A percentile compares a stretch with the other conserved stretches of the same genome.
phyloP scores from a whole-genome alignment of 1,284 basidiomycete genomes.

The Fomitopsis pinicola region DNA sequence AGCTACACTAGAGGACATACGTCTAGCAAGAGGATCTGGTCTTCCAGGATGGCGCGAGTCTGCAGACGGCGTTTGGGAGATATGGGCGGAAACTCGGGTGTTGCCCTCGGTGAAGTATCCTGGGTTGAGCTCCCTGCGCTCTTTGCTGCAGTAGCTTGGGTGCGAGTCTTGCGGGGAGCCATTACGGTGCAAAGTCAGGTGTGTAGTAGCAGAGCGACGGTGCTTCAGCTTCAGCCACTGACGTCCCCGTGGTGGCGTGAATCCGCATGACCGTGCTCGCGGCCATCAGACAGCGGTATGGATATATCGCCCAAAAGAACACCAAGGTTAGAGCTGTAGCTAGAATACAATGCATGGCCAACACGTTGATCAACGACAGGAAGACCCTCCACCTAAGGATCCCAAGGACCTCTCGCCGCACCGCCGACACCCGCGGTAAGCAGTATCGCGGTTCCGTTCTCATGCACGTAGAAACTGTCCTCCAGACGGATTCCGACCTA shows the following conservation, averaged over 20 bases:
- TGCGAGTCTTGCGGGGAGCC: slow-evolving; percentile 2
- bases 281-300: too few species aligned
- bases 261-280: too few species aligned
- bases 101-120: slow-evolving; percentile 1
- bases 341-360: neutral
- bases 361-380: neutral
- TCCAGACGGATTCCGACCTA: slow-evolving; percentile 76
- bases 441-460: slow-evolving; percentile 48
- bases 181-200: neutral
- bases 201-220: neutral
- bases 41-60: slow-evolving; percentile 46
- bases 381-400: slow-evolving; percentile 31
- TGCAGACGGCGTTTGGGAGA: slow-evolving; percentile 41
- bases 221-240: too few species aligned
- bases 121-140: neutral
- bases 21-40: slow-evolving; percentile 65
- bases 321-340: neutral
- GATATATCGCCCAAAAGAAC: neutral
- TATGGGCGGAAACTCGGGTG: slow-evolving; percentile 26
- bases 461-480: slow-evolving; percentile 73
- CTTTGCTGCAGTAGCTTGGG: slow-evolving; percentile 7
- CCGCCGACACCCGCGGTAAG: slow-evolving; percentile 64
- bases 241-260: too few species aligned
- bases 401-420: slow-evolving; percentile 47
- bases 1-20: slow-evolving; percentile 31